A percentile compares a stretch with the other conserved stretches of the same genome.
phyloP scores from a whole-genome alignment of 1,139 yeast species.

The Entelexis paramagnoliae region DNA sequence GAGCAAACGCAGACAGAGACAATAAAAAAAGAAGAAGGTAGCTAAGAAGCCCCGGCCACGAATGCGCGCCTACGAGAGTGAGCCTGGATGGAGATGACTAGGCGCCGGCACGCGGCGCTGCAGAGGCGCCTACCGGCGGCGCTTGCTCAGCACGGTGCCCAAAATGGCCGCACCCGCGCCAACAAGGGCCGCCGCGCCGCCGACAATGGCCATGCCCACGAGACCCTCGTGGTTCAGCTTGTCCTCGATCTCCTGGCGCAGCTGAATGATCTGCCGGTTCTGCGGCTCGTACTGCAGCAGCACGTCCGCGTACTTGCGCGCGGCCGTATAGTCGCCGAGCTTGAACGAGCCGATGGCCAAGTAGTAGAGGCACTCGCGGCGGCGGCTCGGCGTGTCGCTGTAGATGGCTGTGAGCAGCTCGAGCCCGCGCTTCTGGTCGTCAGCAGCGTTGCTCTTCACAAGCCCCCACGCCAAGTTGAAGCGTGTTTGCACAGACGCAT shows the following conservation, averaged over 20 bases:
- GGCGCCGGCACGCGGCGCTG: too few species aligned
- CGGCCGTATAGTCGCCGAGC: constrained; percentile 75
- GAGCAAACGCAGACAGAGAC: too few species aligned
- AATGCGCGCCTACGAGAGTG: too few species aligned
- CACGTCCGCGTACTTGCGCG: constrained; percentile 75
- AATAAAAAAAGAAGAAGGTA: too few species aligned
- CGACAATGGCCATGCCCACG: constrained; percentile 76
- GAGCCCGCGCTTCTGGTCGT: constrained; percentile 70
- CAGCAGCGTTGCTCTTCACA: constrained; percentile 52
- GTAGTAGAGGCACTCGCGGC: constrained; percentile 85
- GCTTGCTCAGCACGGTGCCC: constrained; percentile 42
- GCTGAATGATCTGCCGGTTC: constrained; percentile 61
- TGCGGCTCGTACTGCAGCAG: constrained; percentile 71
- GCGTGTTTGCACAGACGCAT: constrained; percentile 68
- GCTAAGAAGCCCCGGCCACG: too few species aligned
- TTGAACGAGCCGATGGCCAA: constrained; percentile 81
- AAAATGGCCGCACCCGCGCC: constrained; percentile 52
- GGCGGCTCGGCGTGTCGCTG: constrained; percentile 66
- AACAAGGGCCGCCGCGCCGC: constrained; percentile 65
- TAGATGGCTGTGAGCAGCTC: constrained; percentile 63
- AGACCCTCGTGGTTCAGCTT: constrained; percentile 79
- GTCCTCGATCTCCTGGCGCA: constrained; percentile 71
- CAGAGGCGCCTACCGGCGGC: constrained; percentile 1
- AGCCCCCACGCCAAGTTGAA: constrained; percentile 97
- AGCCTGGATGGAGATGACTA: too few species aligned